Base-by-base conservation (phyloP, 495 filamentous ascomycete genomes). In the Aspergillus ellipticus region DNA sequence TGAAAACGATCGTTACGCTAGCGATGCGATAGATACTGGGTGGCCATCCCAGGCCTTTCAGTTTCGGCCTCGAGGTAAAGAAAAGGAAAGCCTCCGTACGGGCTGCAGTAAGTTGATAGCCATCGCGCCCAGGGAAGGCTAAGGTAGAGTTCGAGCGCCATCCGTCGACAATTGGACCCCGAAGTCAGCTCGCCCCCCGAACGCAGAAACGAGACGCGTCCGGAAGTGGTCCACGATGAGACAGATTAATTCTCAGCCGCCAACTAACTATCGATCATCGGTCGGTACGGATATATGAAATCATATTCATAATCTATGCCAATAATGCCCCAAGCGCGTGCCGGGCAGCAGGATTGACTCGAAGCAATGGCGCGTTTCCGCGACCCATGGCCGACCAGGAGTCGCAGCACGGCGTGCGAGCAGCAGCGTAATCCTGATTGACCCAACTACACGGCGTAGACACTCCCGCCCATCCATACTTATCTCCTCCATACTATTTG, bases 1-100 rank as follows among this genome's bases (percentile, higher is more conserved):
- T 45, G 45, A 28, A 48, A 48, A 28, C 45, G 45, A 48, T 48
- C 24, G 22, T 48, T 28, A 48, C 45, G 45, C 45, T 48, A 48
- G 21, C n/a, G 21, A 22, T 24, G 20, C 6, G 21, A 47, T 46
- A 2, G 22, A 20, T 6, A 46, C 19, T 13, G 20, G 16, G 20
- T 22, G 42, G 20, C 20, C 20, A 47, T 28, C 45, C 45, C 43
- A 26, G 24, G 17, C 22, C 22, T 48, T 28, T 48, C 45, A 21
- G 45, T 48, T 28, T 48, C 45, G 45, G 45, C 20, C 6, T 28
- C 28, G 45, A 48, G 28, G 45, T 48, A 16, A 48, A 22, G 19
- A 48, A 48, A 48, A 29, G 45, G 45, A 28, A 48, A 48, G 45
- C 45, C 45, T 48, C 45, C 45, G 45, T 16, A 24, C 45, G n/a